A percentile compares a stretch with the other conserved stretches of the same genome.
phyloP scores from a whole-genome alignment of 2,329 filamentous ascomycete species.

The Nemania serpens region DNA sequence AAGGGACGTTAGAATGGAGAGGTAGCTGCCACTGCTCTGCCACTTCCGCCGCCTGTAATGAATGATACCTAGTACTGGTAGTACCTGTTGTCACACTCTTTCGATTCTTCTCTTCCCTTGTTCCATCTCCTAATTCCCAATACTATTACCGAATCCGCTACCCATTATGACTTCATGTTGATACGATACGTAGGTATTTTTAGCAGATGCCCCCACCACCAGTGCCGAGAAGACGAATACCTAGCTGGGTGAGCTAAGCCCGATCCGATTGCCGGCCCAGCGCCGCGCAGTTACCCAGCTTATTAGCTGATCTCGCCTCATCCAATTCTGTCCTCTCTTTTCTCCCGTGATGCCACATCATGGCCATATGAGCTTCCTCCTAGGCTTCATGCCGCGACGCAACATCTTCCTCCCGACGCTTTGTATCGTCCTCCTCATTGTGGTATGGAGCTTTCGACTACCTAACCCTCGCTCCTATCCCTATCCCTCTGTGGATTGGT shows the following conservation, averaged over 20 bases:
- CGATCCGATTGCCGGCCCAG: constrained; percentile 2
- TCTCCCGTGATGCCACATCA: constrained; percentile 34
- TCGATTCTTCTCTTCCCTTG: too few relatives aligned
- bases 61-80: too few relatives aligned
- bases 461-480: constrained; percentile 26
- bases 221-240: background rate
- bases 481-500: constrained; percentile 29
- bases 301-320: too few relatives aligned
- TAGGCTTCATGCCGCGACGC: constrained; percentile 41
- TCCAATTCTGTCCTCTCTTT: background rate
- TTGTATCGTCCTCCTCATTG: constrained; percentile 39
- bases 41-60: too few relatives aligned
- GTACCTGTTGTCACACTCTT: too few relatives aligned
- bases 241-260: constrained; percentile 2
- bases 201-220: too few relatives aligned
- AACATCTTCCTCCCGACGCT: constrained; percentile 38
- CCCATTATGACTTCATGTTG: background rate
- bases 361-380: constrained; percentile 34
- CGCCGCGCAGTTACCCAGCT: background rate
- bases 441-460: constrained; percentile 38
- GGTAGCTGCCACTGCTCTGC: too few relatives aligned
- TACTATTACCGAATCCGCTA: too few relatives aligned
- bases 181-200: too few relatives aligned
- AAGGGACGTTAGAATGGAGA: too few relatives aligned
- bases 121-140: too few relatives aligned